phyloP scores from a whole-genome alignment of 2,329 filamentous ascomycete species.

The Acrocalymma vagum region DNA sequence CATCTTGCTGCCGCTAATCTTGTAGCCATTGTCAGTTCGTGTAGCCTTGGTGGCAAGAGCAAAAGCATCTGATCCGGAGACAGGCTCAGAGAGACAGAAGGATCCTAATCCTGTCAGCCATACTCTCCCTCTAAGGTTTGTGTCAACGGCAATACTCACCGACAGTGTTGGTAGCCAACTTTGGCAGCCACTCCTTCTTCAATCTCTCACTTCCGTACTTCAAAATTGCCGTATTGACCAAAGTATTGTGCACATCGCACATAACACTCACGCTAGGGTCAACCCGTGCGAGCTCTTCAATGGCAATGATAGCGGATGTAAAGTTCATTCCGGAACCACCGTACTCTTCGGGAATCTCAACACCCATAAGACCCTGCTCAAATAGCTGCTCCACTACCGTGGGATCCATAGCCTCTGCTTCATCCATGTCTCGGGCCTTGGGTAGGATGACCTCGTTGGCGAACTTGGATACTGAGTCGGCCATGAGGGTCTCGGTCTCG shows the following conservation, averaged over 20 bases:
- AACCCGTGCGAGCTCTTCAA: constrained; percentile 93
- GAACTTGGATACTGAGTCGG: constrained; percentile 89
- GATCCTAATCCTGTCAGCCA: constrained; percentile 61
- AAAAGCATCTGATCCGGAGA: constrained; percentile 94
- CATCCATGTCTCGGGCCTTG: constrained; percentile 96
- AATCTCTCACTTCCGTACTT: constrained; percentile 81
- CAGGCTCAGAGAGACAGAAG: constrained; percentile 92
- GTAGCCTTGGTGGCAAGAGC: constrained; percentile 90
- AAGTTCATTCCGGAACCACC: constrained; percentile 99
- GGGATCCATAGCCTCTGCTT: constrained; percentile 93
- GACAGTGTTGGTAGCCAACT: constrained; percentile 87
- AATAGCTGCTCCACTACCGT: constrained; percentile 89
- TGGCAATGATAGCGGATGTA: constrained; percentile 92
- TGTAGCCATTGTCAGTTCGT: constrained; percentile 84
- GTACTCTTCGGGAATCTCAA: constrained; percentile 97
- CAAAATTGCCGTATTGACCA: constrained; percentile 92
- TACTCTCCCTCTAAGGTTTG: background rate
- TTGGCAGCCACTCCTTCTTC: constrained; percentile 89
- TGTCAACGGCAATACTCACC: constrained; percentile 47
- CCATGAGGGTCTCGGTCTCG: constrained; percentile 89
- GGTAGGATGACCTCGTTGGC: constrained; percentile 88
- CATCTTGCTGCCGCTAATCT: constrained; percentile 94
- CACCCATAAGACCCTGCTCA: constrained; percentile 95
- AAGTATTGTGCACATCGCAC: constrained; percentile 97
- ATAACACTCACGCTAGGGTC: constrained; percentile 95